Evolutionary conservation across 2,329 filamentous ascomycete genomes (phyloP), one percentile per base, ranked within the genome.

Genomic region (Bisporella sp.): DNA sequence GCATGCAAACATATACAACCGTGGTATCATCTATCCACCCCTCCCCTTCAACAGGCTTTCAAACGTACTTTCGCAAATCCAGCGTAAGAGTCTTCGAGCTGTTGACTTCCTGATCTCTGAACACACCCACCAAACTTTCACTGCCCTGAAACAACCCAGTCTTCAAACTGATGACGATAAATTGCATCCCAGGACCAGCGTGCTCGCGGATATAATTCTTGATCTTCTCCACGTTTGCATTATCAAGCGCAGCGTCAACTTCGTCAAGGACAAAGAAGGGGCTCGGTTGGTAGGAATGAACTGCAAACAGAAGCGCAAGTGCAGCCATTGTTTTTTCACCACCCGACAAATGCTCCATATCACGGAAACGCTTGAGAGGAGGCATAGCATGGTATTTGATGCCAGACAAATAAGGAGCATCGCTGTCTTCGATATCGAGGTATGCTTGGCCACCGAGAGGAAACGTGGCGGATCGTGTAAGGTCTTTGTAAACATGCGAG

Each of bases 311-410:
- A 40, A 99, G 77, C n/a, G 93, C 93, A 39, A 99, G 75, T 11
- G 93, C 93, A 1, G 93, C 93, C 85, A 99, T 99, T 0, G 93
- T 99, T 76, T 99, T 99, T 71, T 99, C 93, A 50, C 93, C 93
- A 62, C 93, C 93, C 1, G 89, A 96, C 7, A 99, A 75, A 66
- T 96, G 93, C 69, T 99, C 93, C 93, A 99, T 99, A 68, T 99
- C 95, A 61, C 93, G 82, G 79, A 99, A 99, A 43, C 93, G 89
- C 73, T 99, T 99, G 55, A 96, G 81, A 1, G 93, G 93, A 21
- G 93, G 93, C 91, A 97, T 99, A 55, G 93, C 95, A 66, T 97
- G 91, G 70, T 99, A 99, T 66, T 96, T 96, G 70, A 99, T 90
- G 32, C 93, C 93, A 40, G 88, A 89, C 4, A 96, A 80, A 68